Evolutionary conservation across 2,329 filamentous ascomycete genomes (phyloP).

Genomic region (Pseudocercospora eumusae): DNA sequence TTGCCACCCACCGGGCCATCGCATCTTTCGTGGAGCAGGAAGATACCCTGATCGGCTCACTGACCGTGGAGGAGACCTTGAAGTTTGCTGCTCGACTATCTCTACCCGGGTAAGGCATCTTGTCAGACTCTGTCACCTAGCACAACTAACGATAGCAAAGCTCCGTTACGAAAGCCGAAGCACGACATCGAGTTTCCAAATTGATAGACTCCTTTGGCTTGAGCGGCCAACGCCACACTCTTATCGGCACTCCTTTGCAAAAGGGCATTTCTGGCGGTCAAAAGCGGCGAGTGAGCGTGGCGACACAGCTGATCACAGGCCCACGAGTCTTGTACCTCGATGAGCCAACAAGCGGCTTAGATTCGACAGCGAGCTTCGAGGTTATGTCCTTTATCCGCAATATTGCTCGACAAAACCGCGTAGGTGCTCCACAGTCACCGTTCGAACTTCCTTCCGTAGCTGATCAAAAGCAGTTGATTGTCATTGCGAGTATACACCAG

Average conservation of each 20-base stretch:
- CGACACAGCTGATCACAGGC: slow-evolving; percentile 74
- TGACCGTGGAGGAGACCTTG: slow-evolving; percentile 77
- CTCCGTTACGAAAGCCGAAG: slow-evolving; percentile 56
- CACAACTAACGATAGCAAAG: slow-evolving; percentile 47
- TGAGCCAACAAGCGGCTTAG: slow-evolving; percentile 78
- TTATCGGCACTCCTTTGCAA: slow-evolving; percentile 76
- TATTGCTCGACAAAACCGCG: slow-evolving; percentile 64
- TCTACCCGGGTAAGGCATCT: slow-evolving; percentile 49
- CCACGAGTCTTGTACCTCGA: slow-evolving; percentile 79
- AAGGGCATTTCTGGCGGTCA: slow-evolving; percentile 82
- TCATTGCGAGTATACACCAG: slow-evolving; percentile 80
- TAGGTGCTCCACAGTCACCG: slow-evolving; percentile 40
- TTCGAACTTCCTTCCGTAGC: background rate
- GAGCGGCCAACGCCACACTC: slow-evolving; percentile 62
- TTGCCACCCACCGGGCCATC: slow-evolving; percentile 51
- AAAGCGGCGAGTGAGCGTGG: slow-evolving; percentile 75
- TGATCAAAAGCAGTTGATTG: slow-evolving; percentile 57
- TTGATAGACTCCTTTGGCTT: slow-evolving; percentile 72
- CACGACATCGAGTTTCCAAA: slow-evolving; percentile 60
- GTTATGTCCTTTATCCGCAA: slow-evolving; percentile 69
- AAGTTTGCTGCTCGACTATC: slow-evolving; percentile 70
- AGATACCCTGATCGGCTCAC: slow-evolving; percentile 74
- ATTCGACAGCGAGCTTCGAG: slow-evolving; percentile 72
- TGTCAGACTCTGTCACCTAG: slow-evolving; percentile 33
- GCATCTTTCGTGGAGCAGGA: slow-evolving; percentile 82